Evolutionary conservation across 1,284 basidiomycete genomes (phyloP), one percentile per base, ranked within the genome.

Genomic region (Trichosporon sp.): DNA sequence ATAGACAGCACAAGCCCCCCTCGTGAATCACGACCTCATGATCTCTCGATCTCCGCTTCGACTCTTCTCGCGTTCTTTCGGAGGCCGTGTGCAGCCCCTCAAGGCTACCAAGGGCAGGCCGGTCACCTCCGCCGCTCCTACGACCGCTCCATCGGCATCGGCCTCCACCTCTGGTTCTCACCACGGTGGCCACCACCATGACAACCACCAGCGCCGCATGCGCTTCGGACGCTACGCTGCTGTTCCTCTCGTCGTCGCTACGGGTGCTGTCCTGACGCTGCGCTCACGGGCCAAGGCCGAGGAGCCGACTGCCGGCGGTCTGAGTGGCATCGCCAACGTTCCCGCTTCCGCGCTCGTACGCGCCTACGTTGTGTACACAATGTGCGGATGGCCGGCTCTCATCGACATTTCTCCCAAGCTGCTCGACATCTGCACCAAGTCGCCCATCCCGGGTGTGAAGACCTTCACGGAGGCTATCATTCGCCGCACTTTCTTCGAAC

Each of bases 401-500:
- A 89, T 95, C 36, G 91, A 95, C 73, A 81, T 85, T 66, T 86
- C 91, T 0, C 92, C 92, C 0, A 75, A 80, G 34, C 81, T 95
- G n/a, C 83, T 96, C 54, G 80, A 85, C 25, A 73, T 83, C 1
- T 76, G 90, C 36, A 83, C 85, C 1, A 82, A 84, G 60, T 73
- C 76, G 3, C 69, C 72, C 10, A 81, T 92, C 13, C 92, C 93
- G 1, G 85, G 87, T 3, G 65, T 95, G 1, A 85, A 82, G 64
- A 81, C 85, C 57, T 68, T 91, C 44, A 87, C 89, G 2, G 88
- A 92, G 74, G 83, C 83, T 7, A 75, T 91, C 65, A 88, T 95
- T 10, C 84, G 91, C 52, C 80, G 83, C 29, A 95, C 94, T 2
- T 96, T 96, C 82, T 96, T 95, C 74, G 83, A 85, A 57, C 81